A percentile compares a stretch with the other conserved stretches of the same genome.
Conservation (phyloP, 2,329 filamentous ascomycete species). For the Leptographium radiaticola region DNA sequence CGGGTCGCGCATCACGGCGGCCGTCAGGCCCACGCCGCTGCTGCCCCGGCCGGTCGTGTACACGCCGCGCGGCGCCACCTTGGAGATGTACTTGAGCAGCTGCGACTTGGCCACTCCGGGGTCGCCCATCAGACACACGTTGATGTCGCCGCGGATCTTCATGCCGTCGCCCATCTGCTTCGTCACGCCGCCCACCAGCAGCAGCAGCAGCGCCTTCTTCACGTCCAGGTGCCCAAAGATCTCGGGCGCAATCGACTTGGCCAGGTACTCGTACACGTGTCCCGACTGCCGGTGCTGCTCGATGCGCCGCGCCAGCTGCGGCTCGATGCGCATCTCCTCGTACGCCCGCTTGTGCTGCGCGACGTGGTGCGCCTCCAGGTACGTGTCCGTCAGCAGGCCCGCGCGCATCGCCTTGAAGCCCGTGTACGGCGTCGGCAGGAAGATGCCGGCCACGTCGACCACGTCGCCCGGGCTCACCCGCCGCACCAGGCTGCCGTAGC, state of each 20-base stretch:
- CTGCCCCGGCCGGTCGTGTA: constrained; percentile 73
- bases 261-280: constrained; percentile 89
- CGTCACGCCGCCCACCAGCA: constrained; percentile 88
- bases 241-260: constrained; percentile 91
- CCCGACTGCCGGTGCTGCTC: constrained; percentile 74
- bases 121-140: constrained; percentile 97
- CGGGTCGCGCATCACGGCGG: constrained; percentile 72
- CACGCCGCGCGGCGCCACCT: constrained; percentile 86
- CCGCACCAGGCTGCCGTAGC: constrained; percentile 73
- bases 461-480: constrained; percentile 89
- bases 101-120: constrained; percentile 99
- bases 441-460: constrained; percentile 87
- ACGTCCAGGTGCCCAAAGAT: constrained; percentile 95
- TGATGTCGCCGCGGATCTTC: constrained; percentile 98
- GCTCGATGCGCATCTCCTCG: constrained; percentile 77
- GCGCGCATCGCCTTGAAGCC: constrained; percentile 96
- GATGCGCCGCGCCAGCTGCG: constrained; percentile 67
- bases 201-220: constrained; percentile 91
- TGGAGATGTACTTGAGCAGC: constrained; percentile 94
- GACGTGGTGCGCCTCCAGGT: constrained; percentile 86
- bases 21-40: constrained; percentile 70
- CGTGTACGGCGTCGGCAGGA: constrained; percentile 95
- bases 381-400: constrained; percentile 92
- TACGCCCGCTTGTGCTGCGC: constrained; percentile 98
- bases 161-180: constrained; percentile 97